Percentiles rank a stretch among this genome's conserved stretches.
These are phyloP conservation scores for Aspergillus mulundensis DNA, from an alignment of 495 filamentous ascomycete species.

Conservation along the genomic window DNA sequence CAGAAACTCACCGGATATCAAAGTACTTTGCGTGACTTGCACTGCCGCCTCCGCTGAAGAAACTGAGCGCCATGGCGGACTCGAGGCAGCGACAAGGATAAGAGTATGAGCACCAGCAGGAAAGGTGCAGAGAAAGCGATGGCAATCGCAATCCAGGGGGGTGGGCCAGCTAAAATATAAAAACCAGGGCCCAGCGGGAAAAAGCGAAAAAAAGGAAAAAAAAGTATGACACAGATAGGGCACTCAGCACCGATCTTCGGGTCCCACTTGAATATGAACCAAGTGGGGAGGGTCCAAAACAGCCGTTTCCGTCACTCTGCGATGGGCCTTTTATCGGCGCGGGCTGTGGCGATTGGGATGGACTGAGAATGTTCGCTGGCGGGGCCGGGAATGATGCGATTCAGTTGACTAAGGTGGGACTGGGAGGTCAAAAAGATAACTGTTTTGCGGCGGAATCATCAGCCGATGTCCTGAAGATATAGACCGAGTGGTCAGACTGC, in stretches of 20 bases:
- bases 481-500: background rate
- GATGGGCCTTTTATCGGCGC: conserved; percentile 9
- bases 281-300: conserved; percentile 13
- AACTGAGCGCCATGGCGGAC: conserved; percentile 46
- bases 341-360: background rate
- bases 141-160: background rate
- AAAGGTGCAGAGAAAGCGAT: conserved; percentile 11
- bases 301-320: conserved; percentile 24
- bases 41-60: conserved; percentile 46
- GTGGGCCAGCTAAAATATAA: conserved; percentile 1
- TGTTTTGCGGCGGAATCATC: background rate
- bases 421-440: conserved; percentile 3
- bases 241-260: conserved; percentile 17
- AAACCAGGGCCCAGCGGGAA: background rate
- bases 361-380: background rate
- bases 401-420: conserved; percentile 18
- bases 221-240: conserved; percentile 19
- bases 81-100: conserved; percentile 7
- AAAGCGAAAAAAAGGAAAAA: conserved; percentile 13
- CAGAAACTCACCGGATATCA: conserved; percentile 48
- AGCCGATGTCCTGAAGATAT: background rate
- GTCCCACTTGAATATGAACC: conserved; percentile 7
- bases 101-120: conserved; percentile 8
- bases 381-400: conserved; percentile 21
- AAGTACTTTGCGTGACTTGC: conserved; percentile 52